Base-by-base conservation (phyloP, 345 rosid species). In the Brassica juncea region DNA sequence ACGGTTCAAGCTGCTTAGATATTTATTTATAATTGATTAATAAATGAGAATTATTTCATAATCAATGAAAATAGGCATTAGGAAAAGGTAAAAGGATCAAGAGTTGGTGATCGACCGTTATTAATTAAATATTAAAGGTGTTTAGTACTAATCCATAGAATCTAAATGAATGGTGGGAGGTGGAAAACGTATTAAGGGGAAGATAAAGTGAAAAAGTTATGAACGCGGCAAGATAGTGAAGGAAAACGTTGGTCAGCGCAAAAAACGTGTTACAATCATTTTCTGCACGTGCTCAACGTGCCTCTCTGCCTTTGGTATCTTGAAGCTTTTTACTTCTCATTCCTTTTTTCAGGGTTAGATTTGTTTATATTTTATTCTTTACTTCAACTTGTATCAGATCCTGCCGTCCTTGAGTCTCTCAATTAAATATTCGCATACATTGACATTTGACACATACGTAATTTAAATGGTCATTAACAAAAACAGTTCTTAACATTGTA, bases 201-300 rank as follows among this genome's bases (percentile, higher is more conserved):
- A 42, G 25, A 71, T 57, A 71, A 72, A 72, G 75, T 35, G 75
- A 77, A 70, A 71, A 78, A 71, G 59, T 71, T 11, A 42, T 77
- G 37, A 72, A 19, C 52, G 72, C 30, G 62, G 68, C 62, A 42
- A 72, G 57, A 59, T 58, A 59, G 19, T 59, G 57, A 58, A n/a
- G 0, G 3, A 49, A 74, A 74, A 59, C 69, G 44, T 79, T 70
- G 42, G 69, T 73, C 76, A 44, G 54, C 74, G 35, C 37, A 30
- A 58, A 79, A 79, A 80, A 79, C 82, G 79, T 80, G 79, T 69
- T 62, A 23, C 52, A 27, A 35, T 61, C 6, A 52, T 16, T 74
- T 62, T 4, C 55, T 3, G 58, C 82, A 74, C 71, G 79, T 68
- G 58, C 30, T 8, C 27, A 68, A 68, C 69, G 65, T 79, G 78